Base-by-base conservation (phyloP, 768 basidiomycete species). In the Mycena sanguinolenta region DNA sequence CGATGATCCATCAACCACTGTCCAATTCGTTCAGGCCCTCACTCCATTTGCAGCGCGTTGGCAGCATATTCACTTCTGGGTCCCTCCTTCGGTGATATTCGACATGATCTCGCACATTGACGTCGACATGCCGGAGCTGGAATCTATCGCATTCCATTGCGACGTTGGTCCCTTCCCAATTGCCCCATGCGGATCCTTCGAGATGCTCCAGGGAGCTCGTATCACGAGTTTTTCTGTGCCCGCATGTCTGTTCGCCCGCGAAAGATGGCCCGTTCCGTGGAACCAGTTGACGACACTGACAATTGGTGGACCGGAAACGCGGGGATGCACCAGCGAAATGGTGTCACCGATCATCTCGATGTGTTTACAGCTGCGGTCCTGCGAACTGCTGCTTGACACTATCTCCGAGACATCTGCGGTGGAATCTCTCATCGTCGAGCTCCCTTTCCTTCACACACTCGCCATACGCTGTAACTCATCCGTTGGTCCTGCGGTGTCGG, bases 91-190 rank as follows among this genome's bases (percentile, higher is more conserved):
- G 1, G 1, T n/a, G 21, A 28, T 30, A 16, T 14, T 53, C 10
- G 9, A 27, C 3, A 42, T 7, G 17, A 39, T 63, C 38, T 27
- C 36, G 3, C 25, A 38, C n/a, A 38, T 63, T 19, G 52, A 36
- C 14, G 21, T 12, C 19, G 62, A 63, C 12, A 36, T 63, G 62
- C 62, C 62, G 5, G 19, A 28, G 36, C 52, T 63, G 16, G 28
- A 54, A 14, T 50, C 13, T 23, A 3, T 42, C n/a, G 50, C 62
- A 12, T 13, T 63, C 9, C 23, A 63, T 23, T 7, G 10, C 7
- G 1, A 21, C n/a, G n/a, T 4, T 14, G 13, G 16, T 17, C n/a
- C n/a, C n/a, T n/a, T 17, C 16, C 16, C 10, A 12, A 7, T 19
- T 4, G 4, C 30, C 1, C 7, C 14, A 38, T 42, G 23, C 23